Base-by-base conservation (phyloP, 805 yeast genomes). In the Lipomyces orientalis region DNA sequence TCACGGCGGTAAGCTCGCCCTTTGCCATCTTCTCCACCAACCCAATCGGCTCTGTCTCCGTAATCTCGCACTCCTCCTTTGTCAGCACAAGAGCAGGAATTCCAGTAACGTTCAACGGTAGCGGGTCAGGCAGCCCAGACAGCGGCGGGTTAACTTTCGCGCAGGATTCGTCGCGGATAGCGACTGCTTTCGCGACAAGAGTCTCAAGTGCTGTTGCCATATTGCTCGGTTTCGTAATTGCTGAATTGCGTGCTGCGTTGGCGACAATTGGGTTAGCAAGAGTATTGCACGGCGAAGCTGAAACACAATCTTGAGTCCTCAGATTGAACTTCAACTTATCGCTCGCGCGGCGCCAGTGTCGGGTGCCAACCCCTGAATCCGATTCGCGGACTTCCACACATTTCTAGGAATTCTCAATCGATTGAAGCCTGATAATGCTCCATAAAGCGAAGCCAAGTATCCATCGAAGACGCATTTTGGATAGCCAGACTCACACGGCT, bases 1-100 rank as follows among this genome's bases (percentile, higher is more conserved):
- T 80, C 22, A 82, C 85, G 1, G 85, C 65, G 2, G 82, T 73
- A 64, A 79, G 75, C 61, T 79, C 76, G 9, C 85, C 84, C 7
- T 66, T 64, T 3, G 83, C 81, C 37, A 84, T 77, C 61, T 78
- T 72, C 8, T 67, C 72, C 22, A 74, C 78, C 57, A 84, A 73
- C 10, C 71, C 76, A 5, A 34, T 79, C 81, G 8, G 81, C 65
- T 70, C 70, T 8, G 79, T 72, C 65, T 82, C 84, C 33, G 86
- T 84, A 64, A 84, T 83, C n/a, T 69, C 77, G 58, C 80, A 73
- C 67, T 84, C 87, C 54, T 71, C 69, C 16, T 71, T 73, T 1
- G 83, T 68, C 37, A 81, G 66, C 19, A 79, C 72, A 67, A 80
- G 76, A 14, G 76, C 72, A 60, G 79, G 73, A 68, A 79, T n/a